Evolutionary conservation across 371 early-diverging fungal species (phyloP).

Genomic region (Mortierella polycephala): DNA sequence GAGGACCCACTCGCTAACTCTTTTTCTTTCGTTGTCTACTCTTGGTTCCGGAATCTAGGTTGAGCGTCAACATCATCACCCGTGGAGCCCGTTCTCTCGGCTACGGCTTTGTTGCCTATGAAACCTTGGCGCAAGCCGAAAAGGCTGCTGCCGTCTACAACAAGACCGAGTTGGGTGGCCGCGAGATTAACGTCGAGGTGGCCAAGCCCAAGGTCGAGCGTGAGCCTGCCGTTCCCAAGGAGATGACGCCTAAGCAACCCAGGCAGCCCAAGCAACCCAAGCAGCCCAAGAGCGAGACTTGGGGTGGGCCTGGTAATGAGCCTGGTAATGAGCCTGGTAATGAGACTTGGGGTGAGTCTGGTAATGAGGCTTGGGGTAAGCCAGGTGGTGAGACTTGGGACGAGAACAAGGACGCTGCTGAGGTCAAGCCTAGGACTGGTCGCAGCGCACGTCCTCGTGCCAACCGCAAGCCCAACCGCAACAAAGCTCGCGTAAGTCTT

Average conservation of each 20-base stretch:
- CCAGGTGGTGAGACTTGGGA: background rate
- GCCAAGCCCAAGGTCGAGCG: slow-evolving; percentile 76
- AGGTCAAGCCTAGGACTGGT: slow-evolving; percentile 41
- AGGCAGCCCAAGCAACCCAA: slow-evolving; percentile 25
- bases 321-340: too few species aligned
- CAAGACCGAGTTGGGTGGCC: slow-evolving; percentile 81
- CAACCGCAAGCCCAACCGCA: slow-evolving; percentile 34
- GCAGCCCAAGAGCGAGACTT: slow-evolving; percentile 20
- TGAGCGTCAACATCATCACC: slow-evolving; percentile 79
- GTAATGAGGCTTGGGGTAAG: too few species aligned
- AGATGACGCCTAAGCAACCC: slow-evolving; percentile 26
- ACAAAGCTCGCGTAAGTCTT: slow-evolving; percentile 33
- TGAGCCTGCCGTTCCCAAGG: slow-evolving; percentile 23
- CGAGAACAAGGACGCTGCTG: slow-evolving; percentile 34
- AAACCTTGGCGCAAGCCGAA: slow-evolving; percentile 75
- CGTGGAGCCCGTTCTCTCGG: slow-evolving; percentile 83
- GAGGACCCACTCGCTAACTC: too few species aligned
- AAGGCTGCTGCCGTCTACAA: slow-evolving; percentile 77
- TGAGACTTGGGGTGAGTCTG: background rate
- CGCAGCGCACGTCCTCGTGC: slow-evolving; percentile 28
- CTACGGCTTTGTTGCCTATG: slow-evolving; percentile 93
- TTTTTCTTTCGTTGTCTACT: background rate
- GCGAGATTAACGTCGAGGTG: slow-evolving; percentile 88
- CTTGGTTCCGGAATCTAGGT: slow-evolving; percentile 41
- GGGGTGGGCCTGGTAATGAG: too few species aligned